Percentiles rank a stretch among this genome's conserved stretches.
phyloP scores from a whole-genome alignment of 1,284 basidiomycete genomes.

The Butyriboletus appendiculatus region DNA sequence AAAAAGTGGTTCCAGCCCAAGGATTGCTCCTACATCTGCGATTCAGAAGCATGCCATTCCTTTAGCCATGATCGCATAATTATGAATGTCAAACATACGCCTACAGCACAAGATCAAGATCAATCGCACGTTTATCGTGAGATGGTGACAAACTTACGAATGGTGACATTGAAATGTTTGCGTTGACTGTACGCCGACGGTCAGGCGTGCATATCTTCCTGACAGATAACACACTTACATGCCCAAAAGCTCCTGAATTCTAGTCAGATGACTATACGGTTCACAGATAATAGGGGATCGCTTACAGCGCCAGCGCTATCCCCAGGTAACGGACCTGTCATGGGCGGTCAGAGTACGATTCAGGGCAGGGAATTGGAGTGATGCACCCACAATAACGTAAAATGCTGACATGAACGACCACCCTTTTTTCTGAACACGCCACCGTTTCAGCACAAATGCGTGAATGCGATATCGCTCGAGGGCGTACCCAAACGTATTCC shows the following conservation, averaged over 20 bases:
- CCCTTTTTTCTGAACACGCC: conserved; percentile 4
- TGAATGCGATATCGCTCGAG: neutral
- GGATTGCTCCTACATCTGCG: conserved; percentile 13
- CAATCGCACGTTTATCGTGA: neutral
- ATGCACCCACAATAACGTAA: conserved; percentile 16
- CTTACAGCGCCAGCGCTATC: conserved; percentile 16
- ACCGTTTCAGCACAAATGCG: neutral
- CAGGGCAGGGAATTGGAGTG: neutral
- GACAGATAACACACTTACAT: conserved; percentile 1
- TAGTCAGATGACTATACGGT: neutral
- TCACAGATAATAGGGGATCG: neutral
- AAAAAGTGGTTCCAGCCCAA: neutral
- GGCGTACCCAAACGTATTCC: conserved; percentile 21
- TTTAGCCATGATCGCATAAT: neutral
- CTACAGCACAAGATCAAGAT: neutral
- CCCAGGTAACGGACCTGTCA: conserved; percentile 21
- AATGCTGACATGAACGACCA: conserved; percentile 19
- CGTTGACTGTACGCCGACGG: conserved; percentile 10
- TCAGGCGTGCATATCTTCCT: neutral
- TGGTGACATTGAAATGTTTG: conserved; percentile 16
- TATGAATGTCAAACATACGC: conserved; percentile 1
- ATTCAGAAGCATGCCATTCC: neutral
- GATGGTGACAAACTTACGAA: neutral
- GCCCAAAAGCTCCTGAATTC: conserved; percentile 17
- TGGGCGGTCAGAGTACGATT: too few species aligned